A percentile compares a stretch with the other conserved stretches of the same genome.
Evolutionary conservation across 176 grass and related monocot genomes (phyloP).

Genomic region (Bolboschoenus planiculmis): DNA sequence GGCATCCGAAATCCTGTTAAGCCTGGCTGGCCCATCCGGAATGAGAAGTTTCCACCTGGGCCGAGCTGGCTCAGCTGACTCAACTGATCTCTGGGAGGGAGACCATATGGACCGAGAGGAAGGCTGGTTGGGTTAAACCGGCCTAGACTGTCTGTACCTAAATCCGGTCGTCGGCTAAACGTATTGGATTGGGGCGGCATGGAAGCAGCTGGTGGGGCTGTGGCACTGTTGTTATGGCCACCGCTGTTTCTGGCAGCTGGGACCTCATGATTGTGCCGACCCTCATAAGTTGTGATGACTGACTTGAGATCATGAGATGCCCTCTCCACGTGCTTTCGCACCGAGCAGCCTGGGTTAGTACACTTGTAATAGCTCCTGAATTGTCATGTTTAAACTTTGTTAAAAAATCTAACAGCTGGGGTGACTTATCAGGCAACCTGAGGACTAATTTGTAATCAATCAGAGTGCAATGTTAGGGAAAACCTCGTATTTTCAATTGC

Average conservation of each 20-base stretch:
- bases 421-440: background rate
- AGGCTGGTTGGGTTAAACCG: slow-evolving; percentile 4
- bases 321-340: slow-evolving; percentile 94
- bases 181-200: background rate
- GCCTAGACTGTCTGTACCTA: slow-evolving; percentile 2
- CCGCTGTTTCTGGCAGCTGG: slow-evolving; percentile 77
- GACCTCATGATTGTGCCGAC: slow-evolving; percentile 96
- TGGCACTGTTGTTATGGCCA: slow-evolving; percentile 29
- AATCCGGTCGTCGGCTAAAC: background rate
- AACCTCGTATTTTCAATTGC: background rate
- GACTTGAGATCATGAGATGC: slow-evolving; percentile 99
- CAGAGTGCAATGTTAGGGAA: background rate
- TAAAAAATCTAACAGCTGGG: background rate
- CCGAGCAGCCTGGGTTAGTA: slow-evolving; percentile 66
- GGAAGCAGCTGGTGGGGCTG: background rate
- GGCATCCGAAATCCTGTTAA: slow-evolving; percentile 30
- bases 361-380: slow-evolving; percentile 99
- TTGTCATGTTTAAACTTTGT: slow-evolving; percentile 9
- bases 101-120: slow-evolving; percentile 25
- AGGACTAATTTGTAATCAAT: background rate
- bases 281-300: slow-evolving; percentile 89
- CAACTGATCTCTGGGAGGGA: slow-evolving; percentile 35
- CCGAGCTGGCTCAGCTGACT: slow-evolving; percentile 15
- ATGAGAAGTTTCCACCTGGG: slow-evolving; percentile 36
- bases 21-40: slow-evolving; percentile 36